These are phyloP conservation scores for Penicillium italicum DNA, from an alignment of 2,329 filamentous ascomycete species.

Conservation along the genomic window DNA sequence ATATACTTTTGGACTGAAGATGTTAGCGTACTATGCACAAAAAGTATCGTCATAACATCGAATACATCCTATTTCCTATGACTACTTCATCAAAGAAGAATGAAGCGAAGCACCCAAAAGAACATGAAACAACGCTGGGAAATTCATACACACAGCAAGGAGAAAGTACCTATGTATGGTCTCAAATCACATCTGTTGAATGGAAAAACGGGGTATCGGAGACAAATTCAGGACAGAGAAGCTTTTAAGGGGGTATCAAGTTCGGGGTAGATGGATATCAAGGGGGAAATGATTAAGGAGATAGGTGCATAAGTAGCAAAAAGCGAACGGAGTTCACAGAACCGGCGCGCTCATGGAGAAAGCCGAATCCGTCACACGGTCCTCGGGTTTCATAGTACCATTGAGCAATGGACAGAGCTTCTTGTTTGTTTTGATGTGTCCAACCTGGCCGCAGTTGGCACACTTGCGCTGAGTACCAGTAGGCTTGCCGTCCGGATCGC, in stretches of 20 bases:
- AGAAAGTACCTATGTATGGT: neutral
- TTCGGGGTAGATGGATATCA: conserved; percentile 1
- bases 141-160: neutral
- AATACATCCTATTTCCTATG: neutral
- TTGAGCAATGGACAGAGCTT: conserved; percentile 90
- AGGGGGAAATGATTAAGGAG: neutral
- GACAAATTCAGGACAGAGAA: conserved; percentile 1
- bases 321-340: conserved; percentile 18
- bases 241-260: conserved; percentile 13
- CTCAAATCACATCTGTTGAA: neutral
- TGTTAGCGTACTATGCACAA: neutral
- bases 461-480: conserved; percentile 73
- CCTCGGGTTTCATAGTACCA: conserved; percentile 66
- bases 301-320: neutral
- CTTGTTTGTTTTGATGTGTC: conserved; percentile 99
- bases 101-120: neutral
- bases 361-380: conserved; percentile 45
- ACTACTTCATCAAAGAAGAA: neutral
- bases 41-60: neutral
- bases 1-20: neutral
- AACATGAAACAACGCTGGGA: neutral
- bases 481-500: conserved; percentile 60
- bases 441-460: conserved; percentile 93
- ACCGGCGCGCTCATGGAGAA: conserved; percentile 47
- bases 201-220: conserved; percentile 14